Percentiles rank a stretch among this genome's conserved stretches.
These are phyloP conservation scores for Chytriomyces sp. DNA, from an alignment of 192 early-diverging fungal genomes.

Conservation along the genomic window DNA sequence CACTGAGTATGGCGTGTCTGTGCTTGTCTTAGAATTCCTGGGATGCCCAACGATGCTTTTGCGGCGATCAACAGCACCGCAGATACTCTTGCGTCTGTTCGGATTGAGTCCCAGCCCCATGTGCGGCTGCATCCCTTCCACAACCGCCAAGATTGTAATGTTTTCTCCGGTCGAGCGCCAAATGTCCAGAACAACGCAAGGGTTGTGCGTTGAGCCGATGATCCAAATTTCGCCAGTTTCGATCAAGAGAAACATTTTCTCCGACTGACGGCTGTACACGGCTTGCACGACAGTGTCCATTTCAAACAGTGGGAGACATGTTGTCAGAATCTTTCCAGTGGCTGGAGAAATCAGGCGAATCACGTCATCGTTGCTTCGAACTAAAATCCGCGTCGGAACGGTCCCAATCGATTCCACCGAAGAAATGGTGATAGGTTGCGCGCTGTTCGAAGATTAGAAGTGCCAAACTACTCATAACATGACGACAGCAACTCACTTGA, in stretches of 20 bases:
- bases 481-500: constrained; percentile 41
- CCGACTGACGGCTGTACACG: constrained; percentile 41
- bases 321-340: constrained; percentile 52
- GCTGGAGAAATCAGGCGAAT: constrained; percentile 52
- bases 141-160: constrained; percentile 40
- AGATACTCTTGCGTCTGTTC: not conserved
- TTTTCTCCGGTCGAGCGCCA: constrained; percentile 51
- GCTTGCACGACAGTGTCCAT: constrained; percentile 48
- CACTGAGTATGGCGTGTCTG: not conserved
- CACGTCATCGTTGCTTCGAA: constrained; percentile 53
- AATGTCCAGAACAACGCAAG: constrained; percentile 56
- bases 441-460: constrained; percentile 32
- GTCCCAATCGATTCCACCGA: constrained; percentile 28
- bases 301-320: constrained; percentile 58
- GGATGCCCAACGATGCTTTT: not conserved
- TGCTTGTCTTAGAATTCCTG: not conserved
- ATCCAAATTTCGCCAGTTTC: constrained; percentile 58
- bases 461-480: not conserved
- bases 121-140: constrained; percentile 41
- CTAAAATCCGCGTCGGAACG: constrained; percentile 43
- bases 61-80: not conserved
- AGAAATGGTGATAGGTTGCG: constrained; percentile 30
- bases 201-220: constrained; percentile 49
- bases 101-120: not conserved
- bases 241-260: constrained; percentile 57